phyloP scores from a whole-genome alignment of 1,284 basidiomycete genomes.

The Puccinia horiana region DNA sequence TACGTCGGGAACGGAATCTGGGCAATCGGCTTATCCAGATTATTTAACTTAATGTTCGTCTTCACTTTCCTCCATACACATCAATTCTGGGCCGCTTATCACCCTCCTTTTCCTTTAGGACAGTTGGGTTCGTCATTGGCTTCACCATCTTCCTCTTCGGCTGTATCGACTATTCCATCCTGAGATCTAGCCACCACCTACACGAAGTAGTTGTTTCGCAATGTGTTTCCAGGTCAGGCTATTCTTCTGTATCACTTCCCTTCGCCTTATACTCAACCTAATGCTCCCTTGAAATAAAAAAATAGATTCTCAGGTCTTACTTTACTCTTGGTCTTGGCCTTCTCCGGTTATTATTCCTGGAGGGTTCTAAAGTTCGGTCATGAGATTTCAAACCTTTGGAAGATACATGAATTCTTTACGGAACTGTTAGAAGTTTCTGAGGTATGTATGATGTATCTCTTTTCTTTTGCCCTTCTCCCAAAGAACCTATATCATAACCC shows the following conservation, averaged over 20 bases:
- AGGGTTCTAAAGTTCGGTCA: constrained; percentile 63
- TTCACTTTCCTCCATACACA: constrained; percentile 30
- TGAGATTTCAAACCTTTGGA: constrained; percentile 71
- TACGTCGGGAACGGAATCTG: constrained; percentile 95
- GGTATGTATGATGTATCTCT: constrained; percentile 58
- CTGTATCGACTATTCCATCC: constrained; percentile 87
- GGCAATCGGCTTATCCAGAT: constrained; percentile 82
- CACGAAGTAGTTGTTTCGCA: constrained; percentile 53
- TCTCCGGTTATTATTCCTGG: constrained; percentile 74
- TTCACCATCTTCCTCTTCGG: constrained; percentile 95
- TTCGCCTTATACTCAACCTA: neutral
- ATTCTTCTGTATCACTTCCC: neutral
- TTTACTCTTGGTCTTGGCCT: constrained; percentile 73
- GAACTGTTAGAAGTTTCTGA: constrained; percentile 66
- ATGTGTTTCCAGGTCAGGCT: constrained; percentile 44
- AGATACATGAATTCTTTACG: constrained; percentile 85
- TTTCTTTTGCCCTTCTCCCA: neutral
- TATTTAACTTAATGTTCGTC: constrained; percentile 82
- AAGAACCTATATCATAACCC: neutral
- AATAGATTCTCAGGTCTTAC: constrained; percentile 75
- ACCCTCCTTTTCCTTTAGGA: constrained; percentile 64
- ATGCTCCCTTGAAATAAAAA: constrained; percentile 28
- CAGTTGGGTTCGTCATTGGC: constrained; percentile 91
- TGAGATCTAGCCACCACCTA: constrained; percentile 56
- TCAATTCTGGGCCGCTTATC: constrained; percentile 27